Evolutionary conservation across 768 basidiomycete genomes (phyloP), one percentile per base, ranked within the genome.

Genomic region (Lactifluus rugatus): DNA sequence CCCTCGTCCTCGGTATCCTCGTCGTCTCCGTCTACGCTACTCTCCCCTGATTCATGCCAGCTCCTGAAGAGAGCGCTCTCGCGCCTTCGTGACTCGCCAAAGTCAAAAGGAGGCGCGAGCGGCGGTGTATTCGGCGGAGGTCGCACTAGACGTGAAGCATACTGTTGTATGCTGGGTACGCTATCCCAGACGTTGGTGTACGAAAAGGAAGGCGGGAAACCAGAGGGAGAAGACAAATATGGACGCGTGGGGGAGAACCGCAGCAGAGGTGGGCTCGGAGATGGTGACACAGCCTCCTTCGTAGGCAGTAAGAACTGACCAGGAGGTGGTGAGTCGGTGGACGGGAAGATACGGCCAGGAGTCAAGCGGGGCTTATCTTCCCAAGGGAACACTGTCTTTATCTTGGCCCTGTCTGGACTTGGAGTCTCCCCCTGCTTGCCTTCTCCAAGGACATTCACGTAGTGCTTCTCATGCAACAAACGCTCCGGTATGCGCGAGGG

Each of bases 371-470:
- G 84, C 64, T 80, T 79, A 58, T 83, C 80, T 68, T 99, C 95
- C 95, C 95, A 99, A n/a, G 95, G 93, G 70, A 99, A 98, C 34
- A 96, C 76, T 34, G 78, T 74, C 60, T 84, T 85, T 21, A 94
- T 80, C 66, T 88, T 88, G 25, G 71, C 72, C 26, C 74, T 78
- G 68, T 93, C 89, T 3, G 93, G 90, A 62, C 75, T 78, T 31
- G 68, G 62, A n/a, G 69, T 64, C 39, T 71, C 72, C 23, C 78
- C 78, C n/a, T 78, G 78, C 1, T 76, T 76, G 5, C 39, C 19
- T n/a, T 67, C 66, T 9, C 71, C 70, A n/a, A 70, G 68, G 19
- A 87, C 82, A 65, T 79, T 79, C 16, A 78, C 76, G 72, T 94
- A 89, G 66, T 89, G 81, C 8, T 89, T 87, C 69, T 89, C 80